A percentile compares a stretch with the other conserved stretches of the same genome.
phyloP scores from a whole-genome alignment of 768 basidiomycete species.

The Russula foetens region DNA sequence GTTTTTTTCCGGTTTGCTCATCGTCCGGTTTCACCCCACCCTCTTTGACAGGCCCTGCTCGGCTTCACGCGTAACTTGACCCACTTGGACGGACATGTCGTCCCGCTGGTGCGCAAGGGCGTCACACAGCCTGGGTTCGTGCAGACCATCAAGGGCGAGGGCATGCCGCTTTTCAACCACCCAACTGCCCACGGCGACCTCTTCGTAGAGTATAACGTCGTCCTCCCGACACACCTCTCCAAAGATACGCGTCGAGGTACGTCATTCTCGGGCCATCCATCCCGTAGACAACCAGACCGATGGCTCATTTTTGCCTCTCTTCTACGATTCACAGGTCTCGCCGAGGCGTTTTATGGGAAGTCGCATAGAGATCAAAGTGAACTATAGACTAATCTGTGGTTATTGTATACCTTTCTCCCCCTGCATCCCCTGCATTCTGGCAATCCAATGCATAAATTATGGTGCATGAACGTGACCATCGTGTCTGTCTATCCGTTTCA shows the following conservation, averaged over 20 bases:
- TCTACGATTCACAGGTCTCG: conserved; percentile 8
- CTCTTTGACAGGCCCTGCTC: conserved; percentile 63
- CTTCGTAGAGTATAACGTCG: conserved; percentile 89
- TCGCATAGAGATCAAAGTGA: conserved; percentile 15
- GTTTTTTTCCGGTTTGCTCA: background rate
- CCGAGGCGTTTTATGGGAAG: conserved; percentile 20
- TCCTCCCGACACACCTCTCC: conserved; percentile 70
- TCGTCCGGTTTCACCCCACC: background rate
- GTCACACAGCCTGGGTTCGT: conserved; percentile 95
- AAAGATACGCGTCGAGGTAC: conserved; percentile 65
- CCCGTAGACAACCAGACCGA: background rate
- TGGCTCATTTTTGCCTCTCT: background rate
- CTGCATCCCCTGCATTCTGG: background rate
- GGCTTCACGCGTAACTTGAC: conserved; percentile 92
- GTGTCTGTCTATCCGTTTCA: background rate
- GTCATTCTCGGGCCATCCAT: conserved; percentile 26
- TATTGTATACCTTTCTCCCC: conserved; percentile 10
- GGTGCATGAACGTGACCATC: background rate
- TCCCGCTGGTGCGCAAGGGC: conserved; percentile 59
- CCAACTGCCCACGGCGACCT: conserved; percentile 62
- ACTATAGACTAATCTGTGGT: conserved; percentile 18
- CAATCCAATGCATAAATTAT: background rate
- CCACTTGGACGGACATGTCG: conserved; percentile 81
- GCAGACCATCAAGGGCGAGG: conserved; percentile 78
- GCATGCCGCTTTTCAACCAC: conserved; percentile 67